A percentile compares a stretch with the other conserved stretches of the same genome.
Evolutionary conservation across 1,284 basidiomycete species (phyloP).

Genomic region (Volvariella volvacea): DNA sequence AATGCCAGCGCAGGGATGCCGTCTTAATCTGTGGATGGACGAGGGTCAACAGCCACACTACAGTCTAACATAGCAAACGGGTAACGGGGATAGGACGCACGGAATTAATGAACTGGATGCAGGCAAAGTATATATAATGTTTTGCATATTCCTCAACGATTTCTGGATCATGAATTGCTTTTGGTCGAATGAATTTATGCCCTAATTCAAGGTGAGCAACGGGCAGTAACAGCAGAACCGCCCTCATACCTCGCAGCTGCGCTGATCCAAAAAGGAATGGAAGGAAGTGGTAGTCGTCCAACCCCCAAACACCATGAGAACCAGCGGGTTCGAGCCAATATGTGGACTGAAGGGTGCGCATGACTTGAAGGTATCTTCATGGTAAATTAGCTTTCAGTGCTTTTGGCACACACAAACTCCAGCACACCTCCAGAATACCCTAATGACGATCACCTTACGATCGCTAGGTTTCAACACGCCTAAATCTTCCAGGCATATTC

Average conservation of each 20-base stretch:
- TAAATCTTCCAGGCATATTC: conserved; percentile 77
- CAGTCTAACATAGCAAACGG: not conserved
- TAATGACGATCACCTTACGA: conserved; percentile 72
- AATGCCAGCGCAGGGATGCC: conserved; percentile 95
- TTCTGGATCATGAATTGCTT: conserved; percentile 88
- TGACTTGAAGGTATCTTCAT: conserved; percentile 77
- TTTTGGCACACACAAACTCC: not conserved
- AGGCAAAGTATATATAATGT: conserved; percentile 97
- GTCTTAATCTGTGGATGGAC: conserved; percentile 78
- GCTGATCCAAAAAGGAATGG: conserved; percentile 90
- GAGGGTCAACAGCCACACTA: not conserved
- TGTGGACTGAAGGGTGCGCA: conserved; percentile 86
- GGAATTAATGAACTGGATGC: conserved; percentile 95
- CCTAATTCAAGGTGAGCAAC: conserved; percentile 23
- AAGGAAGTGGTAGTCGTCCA: conserved; percentile 97
- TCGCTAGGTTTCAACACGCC: conserved; percentile 65
- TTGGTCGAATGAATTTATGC: conserved; percentile 88
- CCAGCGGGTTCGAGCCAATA: conserved; percentile 99
- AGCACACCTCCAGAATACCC: conserved; percentile 83
- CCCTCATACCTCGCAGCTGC: conserved; percentile 60
- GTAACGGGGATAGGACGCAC: conserved; percentile 32
- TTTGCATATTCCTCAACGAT: conserved; percentile 90
- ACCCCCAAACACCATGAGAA: conserved; percentile 96
- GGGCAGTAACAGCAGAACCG: conserved; percentile 1
- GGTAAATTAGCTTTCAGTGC: conserved; percentile 6